Evolutionary conservation across 257 asterid genomes (phyloP), one percentile per base, ranked within the genome.

Genomic region (Cinchona pubescens): DNA sequence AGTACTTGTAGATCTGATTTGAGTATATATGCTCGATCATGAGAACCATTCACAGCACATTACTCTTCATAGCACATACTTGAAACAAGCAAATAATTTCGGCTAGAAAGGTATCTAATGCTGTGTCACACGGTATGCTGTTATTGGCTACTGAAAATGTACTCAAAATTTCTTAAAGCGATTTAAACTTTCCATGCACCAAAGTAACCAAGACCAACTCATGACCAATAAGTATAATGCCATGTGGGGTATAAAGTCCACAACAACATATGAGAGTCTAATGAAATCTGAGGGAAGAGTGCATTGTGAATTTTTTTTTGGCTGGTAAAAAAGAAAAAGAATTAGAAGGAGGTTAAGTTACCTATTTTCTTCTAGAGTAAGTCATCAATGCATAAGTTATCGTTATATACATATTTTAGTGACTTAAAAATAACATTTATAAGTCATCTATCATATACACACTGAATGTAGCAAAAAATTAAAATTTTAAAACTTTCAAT

Each of bases 161-260:
- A n/a, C 66, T 55, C 53, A 72, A 59, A 58, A 27, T 12, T 2
- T n/a, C n/a, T 35, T 35, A 13, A 29, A 59, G 35, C 2, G 35
- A 6, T 29, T 59, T 59, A 6, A 53, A 9, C 5, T 5, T 40
- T 29, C 7, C 25, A 35, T 12, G 11, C 8, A 72, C 42, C 43
- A 59, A 72, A 5, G 58, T 27, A 29, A 58, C 66, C 56, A 25
- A 58, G 46, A 35, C n/a, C 25, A 7, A 55, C 19, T 14, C 38
- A n/a, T 72, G 76, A n/a, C 76, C 67, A 37, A 72, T 85, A 80
- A 76, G 63, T n/a, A 80, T 83, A 66, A 67, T 46, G 34, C 5
- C 27, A 25, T 43, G 59, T 48, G 53, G 79, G 79, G 79, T 53
- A 67, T 37, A 48, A 69, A 75, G 55, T 69, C 78, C 75, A 78